Conservation (phyloP, 2,329 filamentous ascomycete species). For the Zasmidium cellare region DNA sequence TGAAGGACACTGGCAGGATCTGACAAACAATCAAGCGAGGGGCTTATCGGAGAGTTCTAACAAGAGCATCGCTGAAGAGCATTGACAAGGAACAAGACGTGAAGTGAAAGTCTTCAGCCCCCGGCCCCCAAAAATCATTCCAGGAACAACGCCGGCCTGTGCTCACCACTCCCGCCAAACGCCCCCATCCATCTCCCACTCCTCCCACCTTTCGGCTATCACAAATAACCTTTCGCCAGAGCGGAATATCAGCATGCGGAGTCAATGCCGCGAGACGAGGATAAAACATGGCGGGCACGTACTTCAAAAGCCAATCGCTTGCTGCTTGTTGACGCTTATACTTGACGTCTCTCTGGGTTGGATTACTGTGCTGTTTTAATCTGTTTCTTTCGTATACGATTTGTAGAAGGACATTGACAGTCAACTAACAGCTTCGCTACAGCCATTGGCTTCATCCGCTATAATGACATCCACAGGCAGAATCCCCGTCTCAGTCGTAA, state of each 20-base stretch:
- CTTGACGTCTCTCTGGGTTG: background rate
- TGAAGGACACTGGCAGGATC: too few species aligned
- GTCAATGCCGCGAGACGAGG: background rate
- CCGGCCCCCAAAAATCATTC: background rate
- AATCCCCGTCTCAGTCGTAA: slow-evolving; percentile 32
- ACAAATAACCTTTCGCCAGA: background rate
- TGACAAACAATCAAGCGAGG: too few species aligned
- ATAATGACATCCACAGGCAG: slow-evolving; percentile 2
- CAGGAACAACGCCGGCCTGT: background rate
- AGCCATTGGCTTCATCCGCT: background rate
- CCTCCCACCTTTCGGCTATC: background rate
- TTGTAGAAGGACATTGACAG: too few species aligned
- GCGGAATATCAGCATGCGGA: background rate
- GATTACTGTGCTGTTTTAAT: background rate
- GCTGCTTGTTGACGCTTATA: background rate
- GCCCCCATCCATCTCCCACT: background rate
- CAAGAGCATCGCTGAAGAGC: too few species aligned
- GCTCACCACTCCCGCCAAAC: background rate
- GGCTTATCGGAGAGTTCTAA: too few species aligned
- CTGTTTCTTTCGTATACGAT: background rate
- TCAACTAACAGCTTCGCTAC: too few species aligned
- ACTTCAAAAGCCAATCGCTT: slow-evolving; percentile 1
- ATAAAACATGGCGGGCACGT: background rate
- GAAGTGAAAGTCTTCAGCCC: background rate
- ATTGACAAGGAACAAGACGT: too few species aligned